A percentile compares a stretch with the other conserved stretches of the same genome.
Conservation (phyloP, 148 eudicot species). For the Diospyros lotus region DNA sequence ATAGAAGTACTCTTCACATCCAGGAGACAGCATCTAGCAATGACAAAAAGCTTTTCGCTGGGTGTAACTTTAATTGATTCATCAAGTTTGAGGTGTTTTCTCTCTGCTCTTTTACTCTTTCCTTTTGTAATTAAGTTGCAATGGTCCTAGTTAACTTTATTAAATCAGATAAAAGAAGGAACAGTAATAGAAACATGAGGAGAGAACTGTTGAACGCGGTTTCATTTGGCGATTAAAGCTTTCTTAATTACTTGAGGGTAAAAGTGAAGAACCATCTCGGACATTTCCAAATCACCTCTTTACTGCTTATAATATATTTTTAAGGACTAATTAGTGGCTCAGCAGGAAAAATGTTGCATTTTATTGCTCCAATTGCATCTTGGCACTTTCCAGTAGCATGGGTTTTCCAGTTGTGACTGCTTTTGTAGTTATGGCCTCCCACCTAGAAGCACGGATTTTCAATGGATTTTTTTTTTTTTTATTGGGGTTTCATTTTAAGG, state of each 20-base stretch:
- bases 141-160: not conserved
- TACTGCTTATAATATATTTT: not conserved
- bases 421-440: too few species aligned
- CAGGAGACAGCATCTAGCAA: conserved; percentile 16
- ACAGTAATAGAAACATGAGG: conserved; percentile 1
- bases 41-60: not conserved
- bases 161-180: conserved; percentile 1
- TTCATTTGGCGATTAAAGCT: not conserved
- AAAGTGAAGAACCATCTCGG: not conserved
- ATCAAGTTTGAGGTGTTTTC: conserved; percentile 5
- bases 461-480: too few species aligned
- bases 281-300: not conserved
- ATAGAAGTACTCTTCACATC: not conserved
- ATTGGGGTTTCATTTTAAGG: too few species aligned
- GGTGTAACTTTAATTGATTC: conserved; percentile 10
- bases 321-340: not conserved
- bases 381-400: not conserved
- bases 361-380: not conserved
- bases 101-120: not conserved
- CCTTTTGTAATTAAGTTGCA: too few species aligned
- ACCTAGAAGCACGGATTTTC: too few species aligned
- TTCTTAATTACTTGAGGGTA: conserved; percentile 1
- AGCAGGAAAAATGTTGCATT: not conserved
- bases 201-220: not conserved
- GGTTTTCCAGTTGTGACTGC: too few species aligned